Evolutionary conservation across 140 eudicot genomes (phyloP), one percentile per base, ranked within the genome.

Genomic region (Senecio squalidus): DNA sequence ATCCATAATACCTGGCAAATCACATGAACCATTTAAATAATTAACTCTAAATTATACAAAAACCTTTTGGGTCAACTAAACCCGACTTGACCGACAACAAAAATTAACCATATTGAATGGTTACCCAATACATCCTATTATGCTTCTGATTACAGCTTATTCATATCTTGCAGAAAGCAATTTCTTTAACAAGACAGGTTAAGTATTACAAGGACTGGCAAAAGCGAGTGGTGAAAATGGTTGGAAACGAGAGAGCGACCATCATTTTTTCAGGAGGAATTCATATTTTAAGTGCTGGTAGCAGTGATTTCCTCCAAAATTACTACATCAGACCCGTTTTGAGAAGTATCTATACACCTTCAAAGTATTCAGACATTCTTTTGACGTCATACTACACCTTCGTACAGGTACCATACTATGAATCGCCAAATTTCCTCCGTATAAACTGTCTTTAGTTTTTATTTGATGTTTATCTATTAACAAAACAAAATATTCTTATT

Each of bases 271-370:
- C 90, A 0, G 69, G 79, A 1, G 94, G 81, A 33, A 79, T 88
- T 62, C 87, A 88, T 46, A 75, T 84, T 9, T 25, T 81, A 46
- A 88, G 94, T 66, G 94, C 91, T 13, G 96, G 96, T 36, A 76
- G 76, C 64, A 88, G 96, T 49, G 96, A 84, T 56, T 88, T 73
- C 29, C 68, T 88, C 45, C 90, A 84, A 51, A 88, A 88, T 55
- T 88, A 76, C 74, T 81, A 88, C 75, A 66, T 88, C 55, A 74
- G 74, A 49, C 96, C 96, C 4, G 0, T 64, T 0, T 70, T 84
- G 48, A 50, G 78, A 44, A 61, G 63, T 66, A 26, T 21, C 28
- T 81, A 78, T 71, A 21, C 82, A 8, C 66, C 81, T 22, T 83
- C 81, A 58, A 78, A 69, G 33, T 84, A 76, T 64, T 82, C 88